A percentile compares a stretch with the other conserved stretches of the same genome.
Conservation (phyloP, 257 asterid species). For the Solanum phureja region DNA sequence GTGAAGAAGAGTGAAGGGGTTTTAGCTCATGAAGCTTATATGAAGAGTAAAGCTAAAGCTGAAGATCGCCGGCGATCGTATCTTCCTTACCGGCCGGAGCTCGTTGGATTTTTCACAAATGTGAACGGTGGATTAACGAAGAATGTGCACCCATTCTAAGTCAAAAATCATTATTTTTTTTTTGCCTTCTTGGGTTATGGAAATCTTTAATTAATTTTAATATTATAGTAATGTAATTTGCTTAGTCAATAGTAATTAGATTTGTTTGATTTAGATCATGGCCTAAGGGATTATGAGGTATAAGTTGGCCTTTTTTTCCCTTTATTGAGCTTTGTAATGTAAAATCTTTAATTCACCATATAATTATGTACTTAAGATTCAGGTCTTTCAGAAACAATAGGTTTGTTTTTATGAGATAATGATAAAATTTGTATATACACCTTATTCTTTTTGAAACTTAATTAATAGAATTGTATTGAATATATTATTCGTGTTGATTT, state of each 20-base stretch:
- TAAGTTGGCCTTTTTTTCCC: not conserved
- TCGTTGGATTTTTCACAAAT: constrained; percentile 83
- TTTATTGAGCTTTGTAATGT: not conserved
- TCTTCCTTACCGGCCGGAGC: constrained; percentile 84
- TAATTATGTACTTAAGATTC: not conserved
- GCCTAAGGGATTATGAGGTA: not conserved
- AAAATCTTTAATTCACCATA: not conserved
- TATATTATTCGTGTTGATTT: not conserved
- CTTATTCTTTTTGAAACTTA: rapidly evolving
- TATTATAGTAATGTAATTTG: not conserved
- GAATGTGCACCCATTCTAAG: constrained; percentile 72
- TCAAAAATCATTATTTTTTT: not conserved
- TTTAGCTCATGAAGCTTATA: constrained; percentile 65
- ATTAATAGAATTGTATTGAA: too few species aligned
- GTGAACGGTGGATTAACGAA: constrained; percentile 64
- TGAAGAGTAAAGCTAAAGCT: constrained; percentile 56
- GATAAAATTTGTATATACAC: too few species aligned
- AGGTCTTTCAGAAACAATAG: too few species aligned
- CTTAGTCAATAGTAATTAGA: not conserved
- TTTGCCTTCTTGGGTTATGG: not conserved
- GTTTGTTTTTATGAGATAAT: not conserved
- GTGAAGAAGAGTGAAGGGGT: constrained; percentile 27
- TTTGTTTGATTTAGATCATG: not conserved
- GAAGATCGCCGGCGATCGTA: constrained; percentile 58
- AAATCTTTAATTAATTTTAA: not conserved